phyloP scores from a whole-genome alignment of 139 green algal species.

The Tetradesmus lagerheimii region DNA sequence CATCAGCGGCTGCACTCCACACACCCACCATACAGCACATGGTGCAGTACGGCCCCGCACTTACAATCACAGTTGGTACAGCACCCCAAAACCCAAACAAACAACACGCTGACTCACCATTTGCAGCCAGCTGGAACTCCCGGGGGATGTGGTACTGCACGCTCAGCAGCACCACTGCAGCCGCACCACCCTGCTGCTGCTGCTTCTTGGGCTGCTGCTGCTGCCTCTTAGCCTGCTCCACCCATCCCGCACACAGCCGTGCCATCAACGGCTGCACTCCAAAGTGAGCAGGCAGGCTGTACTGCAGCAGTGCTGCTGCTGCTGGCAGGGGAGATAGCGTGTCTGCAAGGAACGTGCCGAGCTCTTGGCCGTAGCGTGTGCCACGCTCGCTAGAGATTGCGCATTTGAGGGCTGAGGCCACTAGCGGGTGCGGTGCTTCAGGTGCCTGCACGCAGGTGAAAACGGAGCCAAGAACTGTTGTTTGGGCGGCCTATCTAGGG shows the following conservation, averaged over 20 bases:
- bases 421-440: not conserved
- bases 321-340: conserved; percentile 26
- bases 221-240: not conserved
- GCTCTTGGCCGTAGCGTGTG: not conserved
- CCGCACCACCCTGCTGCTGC: not conserved
- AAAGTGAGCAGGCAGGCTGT: conserved; percentile 17
- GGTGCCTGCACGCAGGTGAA: not conserved
- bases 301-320: not conserved
- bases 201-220: too few species aligned
- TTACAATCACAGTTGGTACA: too few species aligned
- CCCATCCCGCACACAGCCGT: not conserved
- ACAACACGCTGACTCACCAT: conserved; percentile 19
- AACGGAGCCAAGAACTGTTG: not conserved
- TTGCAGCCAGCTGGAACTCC: conserved; percentile 15
- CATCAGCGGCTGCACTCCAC: conserved; percentile 42
- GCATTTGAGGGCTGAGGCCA: conserved; percentile 26
- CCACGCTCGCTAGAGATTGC: not conserved
- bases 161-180: conserved; percentile 27
- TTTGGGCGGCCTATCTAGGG: too few species aligned
- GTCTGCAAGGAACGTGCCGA: conserved; percentile 37
- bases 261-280: conserved; percentile 37
- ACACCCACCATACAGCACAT: too few species aligned
- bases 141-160: conserved; percentile 23
- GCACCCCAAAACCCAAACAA: too few species aligned
- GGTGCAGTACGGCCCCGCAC: too few species aligned